Conservation (phyloP, 1,139 yeast species). For the Taiozyma sp. region DNA sequence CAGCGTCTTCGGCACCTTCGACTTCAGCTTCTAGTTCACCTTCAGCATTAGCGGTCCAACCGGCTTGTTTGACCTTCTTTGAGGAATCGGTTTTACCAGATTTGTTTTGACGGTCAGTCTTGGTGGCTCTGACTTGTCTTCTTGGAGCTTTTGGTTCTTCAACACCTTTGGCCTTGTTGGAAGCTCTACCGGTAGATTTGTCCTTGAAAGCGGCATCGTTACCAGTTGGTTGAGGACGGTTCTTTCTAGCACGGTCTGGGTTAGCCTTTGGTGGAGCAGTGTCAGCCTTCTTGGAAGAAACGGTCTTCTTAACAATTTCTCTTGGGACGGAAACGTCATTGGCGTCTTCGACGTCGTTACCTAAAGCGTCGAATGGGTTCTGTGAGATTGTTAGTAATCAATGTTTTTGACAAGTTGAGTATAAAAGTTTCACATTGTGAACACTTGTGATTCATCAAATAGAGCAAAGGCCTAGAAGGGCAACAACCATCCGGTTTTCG, state of each 20-base stretch:
- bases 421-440: not conserved
- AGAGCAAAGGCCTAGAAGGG: not conserved
- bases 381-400: conserved; percentile 17
- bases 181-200: conserved; percentile 54
- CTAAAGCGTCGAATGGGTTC: conserved; percentile 53
- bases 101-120: conserved; percentile 78
- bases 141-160: conserved; percentile 47
- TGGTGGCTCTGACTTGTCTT: conserved; percentile 57
- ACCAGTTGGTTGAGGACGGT: conserved; percentile 63
- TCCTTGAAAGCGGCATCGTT: conserved; percentile 86
- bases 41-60: conserved; percentile 56
- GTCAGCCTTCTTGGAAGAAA: conserved; percentile 87
- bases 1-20: conserved; percentile 45
- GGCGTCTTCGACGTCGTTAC: conserved; percentile 77
- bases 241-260: conserved; percentile 76
- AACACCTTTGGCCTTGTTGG: conserved; percentile 60
- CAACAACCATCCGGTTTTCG: not conserved
- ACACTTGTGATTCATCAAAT: not conserved
- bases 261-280: conserved; percentile 79
- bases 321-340: conserved; percentile 39
- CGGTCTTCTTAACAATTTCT: conserved; percentile 77
- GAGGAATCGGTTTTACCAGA: conserved; percentile 76
- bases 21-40: conserved; percentile 37
- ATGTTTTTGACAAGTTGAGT: not conserved
- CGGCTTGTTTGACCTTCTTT: conserved; percentile 74